Percentiles rank a stretch among this genome's conserved stretches.
phyloP scores from a whole-genome alignment of 2,329 filamentous ascomycete genomes.

The Neonectria hederae region DNA sequence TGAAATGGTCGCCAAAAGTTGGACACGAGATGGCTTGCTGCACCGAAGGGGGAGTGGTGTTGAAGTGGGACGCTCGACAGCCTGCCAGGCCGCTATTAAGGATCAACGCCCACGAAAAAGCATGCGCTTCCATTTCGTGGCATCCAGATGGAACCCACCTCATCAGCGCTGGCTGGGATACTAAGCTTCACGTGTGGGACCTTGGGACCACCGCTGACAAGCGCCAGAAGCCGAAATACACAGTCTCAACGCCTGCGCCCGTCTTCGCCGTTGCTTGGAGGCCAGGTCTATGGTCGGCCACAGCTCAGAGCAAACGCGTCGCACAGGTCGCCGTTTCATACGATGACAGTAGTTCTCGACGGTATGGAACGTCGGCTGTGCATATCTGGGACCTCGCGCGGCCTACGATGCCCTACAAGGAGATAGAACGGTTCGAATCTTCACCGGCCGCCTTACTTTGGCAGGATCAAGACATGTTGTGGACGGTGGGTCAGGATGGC shows the following conservation, averaged over 20 bases:
- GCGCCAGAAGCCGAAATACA: slow-evolving; percentile 71
- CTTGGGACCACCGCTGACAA: slow-evolving; percentile 68
- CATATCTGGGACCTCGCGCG: slow-evolving; percentile 76
- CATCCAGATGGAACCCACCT: slow-evolving; percentile 74
- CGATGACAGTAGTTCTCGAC: slow-evolving; percentile 63
- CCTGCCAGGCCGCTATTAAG: slow-evolving; percentile 62
- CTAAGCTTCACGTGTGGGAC: slow-evolving; percentile 72
- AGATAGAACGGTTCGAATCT: slow-evolving; percentile 68
- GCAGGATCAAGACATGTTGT: slow-evolving; percentile 72
- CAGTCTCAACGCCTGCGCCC: slow-evolving; percentile 68
- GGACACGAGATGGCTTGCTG: slow-evolving; percentile 71
- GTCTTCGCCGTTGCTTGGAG: slow-evolving; percentile 70
- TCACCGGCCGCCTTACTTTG: slow-evolving; percentile 69
- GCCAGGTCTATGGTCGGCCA: slow-evolving; percentile 72
- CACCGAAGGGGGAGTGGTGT: slow-evolving; percentile 68
- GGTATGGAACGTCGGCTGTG: slow-evolving; percentile 66
- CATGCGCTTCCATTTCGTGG: slow-evolving; percentile 70
- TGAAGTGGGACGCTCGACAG: slow-evolving; percentile 73
- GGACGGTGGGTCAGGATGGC: slow-evolving; percentile 71
- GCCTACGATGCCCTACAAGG: slow-evolving; percentile 73
- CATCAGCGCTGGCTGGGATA: slow-evolving; percentile 70
- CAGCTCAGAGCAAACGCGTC: slow-evolving; percentile 66
- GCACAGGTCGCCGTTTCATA: slow-evolving; percentile 72
- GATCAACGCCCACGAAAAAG: slow-evolving; percentile 69
- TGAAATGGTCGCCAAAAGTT: slow-evolving; percentile 72